A percentile compares a stretch with the other conserved stretches of the same genome.
phyloP scores from a whole-genome alignment of 768 basidiomycete species.

The Daedaleopsis sinensis region DNA sequence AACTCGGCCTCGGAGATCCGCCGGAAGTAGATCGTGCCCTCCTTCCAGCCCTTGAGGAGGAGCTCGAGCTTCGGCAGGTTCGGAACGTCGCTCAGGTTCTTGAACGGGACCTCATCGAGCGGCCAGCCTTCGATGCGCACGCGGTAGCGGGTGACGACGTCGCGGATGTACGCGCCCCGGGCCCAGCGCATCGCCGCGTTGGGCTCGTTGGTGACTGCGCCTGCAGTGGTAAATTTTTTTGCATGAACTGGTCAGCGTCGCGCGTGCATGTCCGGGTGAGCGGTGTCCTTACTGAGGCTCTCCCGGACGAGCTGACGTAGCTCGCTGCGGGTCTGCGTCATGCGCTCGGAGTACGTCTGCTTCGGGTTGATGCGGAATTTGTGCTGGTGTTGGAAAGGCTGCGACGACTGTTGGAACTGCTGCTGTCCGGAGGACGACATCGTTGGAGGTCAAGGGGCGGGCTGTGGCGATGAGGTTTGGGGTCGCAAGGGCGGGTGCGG shows the following conservation, averaged over 20 bases:
- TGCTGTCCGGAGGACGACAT: neutral
- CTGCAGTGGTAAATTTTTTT: conserved; percentile 12
- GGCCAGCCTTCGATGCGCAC: conserved; percentile 34
- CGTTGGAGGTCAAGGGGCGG: neutral
- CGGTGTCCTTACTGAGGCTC: conserved; percentile 25
- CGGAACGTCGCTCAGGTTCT: conserved; percentile 32
- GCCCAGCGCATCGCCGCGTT: conserved; percentile 31
- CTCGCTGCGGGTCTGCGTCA: conserved; percentile 31
- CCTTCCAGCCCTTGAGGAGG: conserved; percentile 28
- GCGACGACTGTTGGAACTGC: neutral
- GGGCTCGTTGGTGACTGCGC: conserved; percentile 27
- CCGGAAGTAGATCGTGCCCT: conserved; percentile 27
- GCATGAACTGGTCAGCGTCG: neutral
- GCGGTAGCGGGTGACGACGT: conserved; percentile 31
- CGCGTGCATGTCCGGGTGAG: neutral
- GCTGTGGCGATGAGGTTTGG: too few relatives aligned
- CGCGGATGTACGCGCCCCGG: conserved; percentile 24
- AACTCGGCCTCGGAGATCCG: conserved; percentile 27
- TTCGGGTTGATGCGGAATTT: conserved; percentile 30
- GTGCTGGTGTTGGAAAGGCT: conserved; percentile 4
- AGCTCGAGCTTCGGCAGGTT: conserved; percentile 32
- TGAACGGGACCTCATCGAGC: conserved; percentile 30
- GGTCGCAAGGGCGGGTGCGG: too few relatives aligned
- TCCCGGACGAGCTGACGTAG: conserved; percentile 28
- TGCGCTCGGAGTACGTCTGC: conserved; percentile 31